A percentile compares a stretch with the other conserved stretches of the same genome.
Evolutionary conservation across 176 grass and related monocot species (phyloP).

Genomic region (Oryza officinalis): DNA sequence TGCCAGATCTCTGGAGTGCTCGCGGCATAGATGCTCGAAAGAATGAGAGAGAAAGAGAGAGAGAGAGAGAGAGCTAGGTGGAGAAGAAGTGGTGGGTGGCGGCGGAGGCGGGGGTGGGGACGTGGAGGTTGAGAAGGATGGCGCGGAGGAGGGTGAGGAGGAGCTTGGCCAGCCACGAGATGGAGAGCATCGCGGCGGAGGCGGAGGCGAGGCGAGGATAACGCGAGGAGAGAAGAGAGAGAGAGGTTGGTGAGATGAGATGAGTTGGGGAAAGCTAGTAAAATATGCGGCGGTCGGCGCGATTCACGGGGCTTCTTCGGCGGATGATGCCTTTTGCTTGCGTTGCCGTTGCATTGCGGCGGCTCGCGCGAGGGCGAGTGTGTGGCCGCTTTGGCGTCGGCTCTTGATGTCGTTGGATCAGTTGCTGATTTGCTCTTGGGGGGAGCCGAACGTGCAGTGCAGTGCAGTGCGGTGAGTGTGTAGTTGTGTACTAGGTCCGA

Average conservation of each 20-base stretch:
- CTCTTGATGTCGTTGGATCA: no score
- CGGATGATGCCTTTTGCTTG: not conserved
- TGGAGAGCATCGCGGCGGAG: slow-evolving; percentile 44
- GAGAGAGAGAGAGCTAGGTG: not conserved
- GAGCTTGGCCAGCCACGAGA: slow-evolving; percentile 40
- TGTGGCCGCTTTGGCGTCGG: no score
- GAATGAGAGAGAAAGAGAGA: no score
- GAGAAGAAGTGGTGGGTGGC: slow-evolving; percentile 39
- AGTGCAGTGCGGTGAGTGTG: no score
- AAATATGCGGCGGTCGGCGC: slow-evolving; percentile 20
- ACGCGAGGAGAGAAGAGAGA: not conserved
- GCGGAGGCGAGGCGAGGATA: no score
- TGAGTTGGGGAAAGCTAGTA: not conserved
- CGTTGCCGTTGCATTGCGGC: no score
- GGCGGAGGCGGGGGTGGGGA: not conserved
- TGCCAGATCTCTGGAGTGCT: slow-evolving; percentile 54
- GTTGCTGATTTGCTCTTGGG: no score
- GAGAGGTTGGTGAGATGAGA: slow-evolving; percentile 23
- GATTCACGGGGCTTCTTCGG: slow-evolving; percentile 17
- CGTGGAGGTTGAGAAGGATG: slow-evolving; percentile 28
- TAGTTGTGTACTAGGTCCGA: no score
- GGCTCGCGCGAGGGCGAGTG: no score
- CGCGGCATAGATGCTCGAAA: slow-evolving; percentile 8
- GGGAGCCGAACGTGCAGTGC: no score
- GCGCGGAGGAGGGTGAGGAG: slow-evolving; percentile 39